Percentiles rank a stretch among this genome's conserved stretches.
Evolutionary conservation across 257 asterid species (phyloP).

Genomic region (Lycium ferocissimum): DNA sequence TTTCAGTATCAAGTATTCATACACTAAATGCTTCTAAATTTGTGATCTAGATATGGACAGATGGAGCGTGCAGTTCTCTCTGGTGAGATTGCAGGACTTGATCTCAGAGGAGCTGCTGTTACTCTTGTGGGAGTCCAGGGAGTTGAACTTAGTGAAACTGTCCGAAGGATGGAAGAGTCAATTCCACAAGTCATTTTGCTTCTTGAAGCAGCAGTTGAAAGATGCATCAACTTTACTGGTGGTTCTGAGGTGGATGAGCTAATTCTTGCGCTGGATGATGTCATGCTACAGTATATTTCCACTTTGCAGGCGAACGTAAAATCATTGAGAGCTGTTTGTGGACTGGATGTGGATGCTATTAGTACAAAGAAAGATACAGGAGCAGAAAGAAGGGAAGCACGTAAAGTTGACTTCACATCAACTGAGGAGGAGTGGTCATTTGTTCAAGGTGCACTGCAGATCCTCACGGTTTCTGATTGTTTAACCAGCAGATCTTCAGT

Average conservation of each 20-base stretch:
- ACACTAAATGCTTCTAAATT: constrained; percentile 27
- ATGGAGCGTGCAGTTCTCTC: constrained; percentile 90
- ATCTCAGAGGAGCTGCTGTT: constrained; percentile 93
- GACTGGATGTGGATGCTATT: constrained; percentile 71
- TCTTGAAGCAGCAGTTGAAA: constrained; percentile 94
- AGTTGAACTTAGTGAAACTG: constrained; percentile 97
- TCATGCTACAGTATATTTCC: constrained; percentile 79
- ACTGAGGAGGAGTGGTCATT: constrained; percentile 98
- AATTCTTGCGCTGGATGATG: constrained; percentile 85
- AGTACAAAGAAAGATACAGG: constrained; percentile 78
- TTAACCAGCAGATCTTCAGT: constrained; percentile 92
- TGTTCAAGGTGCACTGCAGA: constrained; percentile 97
- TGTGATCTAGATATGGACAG: constrained; percentile 77
- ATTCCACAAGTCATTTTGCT: constrained; percentile 84
- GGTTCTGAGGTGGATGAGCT: constrained; percentile 97
- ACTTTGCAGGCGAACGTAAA: constrained; percentile 87
- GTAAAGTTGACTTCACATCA: constrained; percentile 73
- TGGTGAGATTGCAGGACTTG: constrained; percentile 82
- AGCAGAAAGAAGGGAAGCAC: constrained; percentile 75
- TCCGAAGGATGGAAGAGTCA: constrained; percentile 97
- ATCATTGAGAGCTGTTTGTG: constrained; percentile 85
- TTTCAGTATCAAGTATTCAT: constrained; percentile 29
- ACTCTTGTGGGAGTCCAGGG: constrained; percentile 93
- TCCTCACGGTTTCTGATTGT: constrained; percentile 91
- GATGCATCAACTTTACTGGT: constrained; percentile 94